Evolutionary conservation across 1,284 basidiomycete species (phyloP), one percentile per base, ranked within the genome.

Genomic region (Ganoderma boninense): DNA sequence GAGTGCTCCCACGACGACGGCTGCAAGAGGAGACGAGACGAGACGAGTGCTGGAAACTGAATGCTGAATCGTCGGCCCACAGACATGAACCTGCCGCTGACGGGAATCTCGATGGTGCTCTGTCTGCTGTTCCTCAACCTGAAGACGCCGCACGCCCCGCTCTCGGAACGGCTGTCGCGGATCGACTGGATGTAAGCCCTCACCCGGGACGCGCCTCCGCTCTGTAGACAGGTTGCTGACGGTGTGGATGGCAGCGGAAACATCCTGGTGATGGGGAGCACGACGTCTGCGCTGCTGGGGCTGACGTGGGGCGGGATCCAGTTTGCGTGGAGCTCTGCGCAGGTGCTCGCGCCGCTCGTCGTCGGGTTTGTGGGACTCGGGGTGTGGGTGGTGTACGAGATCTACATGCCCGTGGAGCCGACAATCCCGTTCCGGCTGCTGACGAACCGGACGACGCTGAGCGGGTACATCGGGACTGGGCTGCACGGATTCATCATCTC

Each of bases 261-360:
- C 67, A 11, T 76, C 2, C 69, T 86, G 29, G 74, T 85, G 26
- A 79, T 84, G 14, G 71, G 73, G 0, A 76, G 80, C n/a, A 77
- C 83, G 0, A 78, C 78, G 1, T 73, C 79, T 1, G 66, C 76
- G 7, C 74, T 80, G 2, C 72, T 85, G n/a, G 84, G 75, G 0
- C 70, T 86, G 14, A 83, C 83, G 0, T 85, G 82, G 81, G 84
- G 80, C 5, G 84, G 85, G 4, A 78, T 82, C 8, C 73, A 70
- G 3, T 82, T 80, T 62, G 72, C 82, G 0, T 88, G 87, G 87
- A 65, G 44, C n/a, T 84, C 83, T 0, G 77, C 76, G 0, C 77
- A 77, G 1, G 83, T 86, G 2, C 78, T 87, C 2, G 82, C 79
- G 0, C 85, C 86, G 0, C 77, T 88, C 0, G 77, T 84, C 49